Evolutionary conservation across 2,329 filamentous ascomycete species (phyloP), one percentile per base, ranked within the genome.

Genomic region (Aspergillus calidoustus): DNA sequence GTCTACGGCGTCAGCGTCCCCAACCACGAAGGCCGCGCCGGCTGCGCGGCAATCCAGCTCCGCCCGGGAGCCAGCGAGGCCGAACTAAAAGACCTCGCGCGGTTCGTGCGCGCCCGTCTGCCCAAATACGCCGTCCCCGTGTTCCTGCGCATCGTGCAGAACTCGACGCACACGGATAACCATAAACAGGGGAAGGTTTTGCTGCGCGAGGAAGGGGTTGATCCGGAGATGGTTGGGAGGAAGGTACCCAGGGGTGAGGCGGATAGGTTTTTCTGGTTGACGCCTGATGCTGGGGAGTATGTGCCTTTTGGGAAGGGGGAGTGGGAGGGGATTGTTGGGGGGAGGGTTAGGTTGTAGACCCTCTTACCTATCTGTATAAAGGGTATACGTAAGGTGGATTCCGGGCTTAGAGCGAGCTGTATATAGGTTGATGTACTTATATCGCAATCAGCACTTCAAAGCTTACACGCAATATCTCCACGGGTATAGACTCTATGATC

Each of bases 141-240:
- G 2, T 93, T 93, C 77, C 69, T 93, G 47, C 81, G 90, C 0
- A 75, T 91, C 19, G 82, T 90, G 23, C 77, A 83, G 28, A 74
- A 71, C 13, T 61, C 74, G 4, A 69, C 69, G 8, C 77, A 79
- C 60, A 79, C 76, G 41, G 85, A 88, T 6, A 93, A 92, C 69
- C 90, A 92, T 73, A 93, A 93, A 78, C 90, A 92, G 76, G 91
- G 92, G 72, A 93, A 93, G 74, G 84, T 88, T 1, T 87, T 87
- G 0, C 77, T 92, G 50, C 82, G 89, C 69, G 84, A 85, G 50
- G 88, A 91, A 65, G 89, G 89, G 0, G 84, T 91, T 15, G 84
- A 91, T 72, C 83, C 86, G 4, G 72, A 72, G 5, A 80, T 80
- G 60, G 73, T 82, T 19, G 77, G 77, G 0, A 74, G 71, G 15